A percentile compares a stretch with the other conserved stretches of the same genome.
Conservation (phyloP, 148 eudicot species). For the Diospyros lotus region DNA sequence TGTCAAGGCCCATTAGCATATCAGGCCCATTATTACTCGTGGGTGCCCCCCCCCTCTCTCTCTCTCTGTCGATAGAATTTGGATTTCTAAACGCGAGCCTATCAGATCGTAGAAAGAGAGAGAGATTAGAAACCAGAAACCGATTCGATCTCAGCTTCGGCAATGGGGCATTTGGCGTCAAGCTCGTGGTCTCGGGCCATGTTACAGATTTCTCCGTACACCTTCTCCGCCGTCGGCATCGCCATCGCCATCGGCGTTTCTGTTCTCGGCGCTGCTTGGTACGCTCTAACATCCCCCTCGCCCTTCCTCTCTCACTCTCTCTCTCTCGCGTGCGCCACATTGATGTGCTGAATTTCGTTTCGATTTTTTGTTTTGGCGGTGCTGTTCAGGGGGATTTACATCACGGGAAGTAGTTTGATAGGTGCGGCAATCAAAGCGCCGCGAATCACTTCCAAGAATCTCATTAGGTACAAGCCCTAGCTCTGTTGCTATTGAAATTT, state of each 20-base stretch:
- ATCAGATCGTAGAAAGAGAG: constrained; percentile 2
- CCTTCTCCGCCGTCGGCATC: constrained; percentile 83
- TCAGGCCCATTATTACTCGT: too few species aligned
- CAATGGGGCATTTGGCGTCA: constrained; percentile 26
- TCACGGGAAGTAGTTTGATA: constrained; percentile 98
- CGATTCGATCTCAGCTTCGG: not conserved
- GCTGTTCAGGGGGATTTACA: constrained; percentile 74
- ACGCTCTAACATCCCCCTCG: not conserved
- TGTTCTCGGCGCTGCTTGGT: constrained; percentile 98
- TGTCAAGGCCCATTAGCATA: too few species aligned
- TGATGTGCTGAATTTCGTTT: not conserved
- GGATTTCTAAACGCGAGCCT: constrained; percentile 18
- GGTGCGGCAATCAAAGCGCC: constrained; percentile 99
- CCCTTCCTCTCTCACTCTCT: not conserved
- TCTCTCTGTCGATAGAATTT: not conserved
- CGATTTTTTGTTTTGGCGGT: constrained; percentile 1
- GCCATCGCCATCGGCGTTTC: constrained; percentile 94
- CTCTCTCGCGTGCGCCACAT: too few species aligned
- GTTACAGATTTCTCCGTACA: constrained; percentile 89
- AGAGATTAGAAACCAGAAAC: not conserved
- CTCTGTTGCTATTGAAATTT: not conserved
- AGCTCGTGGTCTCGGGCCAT: constrained; percentile 81
- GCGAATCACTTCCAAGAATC: constrained; percentile 93
- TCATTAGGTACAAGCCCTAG: constrained; percentile 57
- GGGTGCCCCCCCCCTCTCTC: not conserved